A percentile compares a stretch with the other conserved stretches of the same genome.
Evolutionary conservation across 2,329 filamentous ascomycete genomes (phyloP).

Genomic region (Emmonsiellopsis sp.): DNA sequence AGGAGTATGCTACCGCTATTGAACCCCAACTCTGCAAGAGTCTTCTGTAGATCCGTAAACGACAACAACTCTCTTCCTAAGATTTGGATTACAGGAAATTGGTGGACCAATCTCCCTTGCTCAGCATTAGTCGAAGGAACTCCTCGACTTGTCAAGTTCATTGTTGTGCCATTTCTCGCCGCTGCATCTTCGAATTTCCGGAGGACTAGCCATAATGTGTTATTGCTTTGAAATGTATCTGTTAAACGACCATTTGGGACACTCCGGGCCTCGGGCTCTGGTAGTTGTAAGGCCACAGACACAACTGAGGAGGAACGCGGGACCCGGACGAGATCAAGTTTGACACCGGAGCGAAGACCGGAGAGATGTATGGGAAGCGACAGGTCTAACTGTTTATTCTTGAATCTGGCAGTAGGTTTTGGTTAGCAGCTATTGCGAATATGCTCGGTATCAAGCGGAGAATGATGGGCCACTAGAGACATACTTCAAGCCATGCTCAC

Average conservation of each 20-base stretch:
- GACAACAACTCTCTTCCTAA: slow-evolving; percentile 69
- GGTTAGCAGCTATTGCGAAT: background rate
- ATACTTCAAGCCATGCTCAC: slow-evolving; percentile 74
- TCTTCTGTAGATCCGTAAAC: slow-evolving; percentile 80
- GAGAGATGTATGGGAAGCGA: slow-evolving; percentile 75
- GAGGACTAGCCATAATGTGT: slow-evolving; percentile 79
- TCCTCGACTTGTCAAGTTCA: slow-evolving; percentile 79
- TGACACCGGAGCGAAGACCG: slow-evolving; percentile 74
- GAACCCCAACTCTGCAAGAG: slow-evolving; percentile 74
- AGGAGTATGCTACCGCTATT: slow-evolving; percentile 75
- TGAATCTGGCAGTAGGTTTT: slow-evolving; percentile 42
- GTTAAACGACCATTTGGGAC: slow-evolving; percentile 59
- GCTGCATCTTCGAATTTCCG: slow-evolving; percentile 78
- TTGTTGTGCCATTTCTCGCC: slow-evolving; percentile 48
- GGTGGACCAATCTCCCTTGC: slow-evolving; percentile 73
- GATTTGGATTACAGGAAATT: slow-evolving; percentile 74
- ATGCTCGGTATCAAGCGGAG: background rate
- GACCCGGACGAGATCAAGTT: slow-evolving; percentile 80
- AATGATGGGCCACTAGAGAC: slow-evolving; percentile 12
- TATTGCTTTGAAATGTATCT: slow-evolving; percentile 80
- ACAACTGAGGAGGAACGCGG: slow-evolving; percentile 79
- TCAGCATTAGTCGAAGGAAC: slow-evolving; percentile 50
- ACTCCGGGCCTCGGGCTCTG: slow-evolving; percentile 56
- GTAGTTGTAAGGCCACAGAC: slow-evolving; percentile 79
- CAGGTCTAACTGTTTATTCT: slow-evolving; percentile 77